These are phyloP conservation scores for Tetragonia tetragonoides DNA, from an alignment of 148 eudicot species.

Conservation along the genomic window DNA sequence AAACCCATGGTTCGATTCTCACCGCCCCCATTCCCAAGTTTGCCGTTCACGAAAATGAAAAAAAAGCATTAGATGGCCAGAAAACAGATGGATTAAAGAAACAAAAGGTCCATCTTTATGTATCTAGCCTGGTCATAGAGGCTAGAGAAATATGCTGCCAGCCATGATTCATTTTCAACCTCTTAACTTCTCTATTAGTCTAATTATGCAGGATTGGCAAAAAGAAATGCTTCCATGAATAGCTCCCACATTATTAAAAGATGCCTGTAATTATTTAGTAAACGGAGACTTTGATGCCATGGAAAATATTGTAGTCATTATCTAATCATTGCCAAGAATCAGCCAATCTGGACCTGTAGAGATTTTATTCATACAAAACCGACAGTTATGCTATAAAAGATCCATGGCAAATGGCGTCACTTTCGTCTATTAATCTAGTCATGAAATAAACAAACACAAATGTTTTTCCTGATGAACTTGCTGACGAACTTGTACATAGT, in stretches of 20 bases:
- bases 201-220: background rate
- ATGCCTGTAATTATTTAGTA: background rate
- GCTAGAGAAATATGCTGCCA: too few species aligned
- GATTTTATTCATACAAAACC: slow-evolving; percentile 19
- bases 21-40: too few species aligned
- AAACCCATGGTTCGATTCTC: background rate
- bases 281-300: slow-evolving; percentile 19
- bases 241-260: background rate
- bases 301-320: background rate
- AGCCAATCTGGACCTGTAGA: background rate
- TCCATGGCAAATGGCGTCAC: slow-evolving; percentile 17
- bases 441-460: background rate
- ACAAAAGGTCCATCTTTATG: too few species aligned
- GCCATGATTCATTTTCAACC: too few species aligned
- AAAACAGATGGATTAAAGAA: too few species aligned
- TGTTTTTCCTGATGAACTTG: background rate
- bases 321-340: slow-evolving; percentile 22
- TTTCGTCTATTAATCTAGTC: background rate
- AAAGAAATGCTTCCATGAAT: background rate
- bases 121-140: too few species aligned
- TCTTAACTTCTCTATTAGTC: too few species aligned
- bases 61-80: too few species aligned
- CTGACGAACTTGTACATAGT: background rate
- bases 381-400: slow-evolving; percentile 8
- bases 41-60: too few species aligned